A percentile compares a stretch with the other conserved stretches of the same genome.
Conservation (phyloP, 768 basidiomycete species). For the Podaxis sp. region DNA sequence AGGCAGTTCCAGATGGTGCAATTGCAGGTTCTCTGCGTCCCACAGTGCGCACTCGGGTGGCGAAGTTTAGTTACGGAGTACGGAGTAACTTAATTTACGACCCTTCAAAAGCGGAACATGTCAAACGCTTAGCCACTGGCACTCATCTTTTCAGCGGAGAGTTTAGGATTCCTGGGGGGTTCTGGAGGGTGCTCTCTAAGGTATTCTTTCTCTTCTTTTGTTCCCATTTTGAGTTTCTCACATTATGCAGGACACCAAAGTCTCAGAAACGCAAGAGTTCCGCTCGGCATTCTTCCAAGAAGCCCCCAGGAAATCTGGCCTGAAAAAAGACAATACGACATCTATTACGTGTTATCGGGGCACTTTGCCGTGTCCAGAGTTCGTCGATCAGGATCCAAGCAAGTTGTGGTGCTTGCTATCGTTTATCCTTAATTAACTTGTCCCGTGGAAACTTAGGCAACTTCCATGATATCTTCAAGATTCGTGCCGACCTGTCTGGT, state of each 20-base stretch:
- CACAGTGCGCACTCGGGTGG: slow-evolving; percentile 26
- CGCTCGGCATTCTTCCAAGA: slow-evolving; percentile 19
- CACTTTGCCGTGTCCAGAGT: slow-evolving; percentile 4
- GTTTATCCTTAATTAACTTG: not conserved
- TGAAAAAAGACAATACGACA: not conserved
- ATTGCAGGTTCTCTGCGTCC: slow-evolving; percentile 30
- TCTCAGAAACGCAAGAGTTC: slow-evolving; percentile 23
- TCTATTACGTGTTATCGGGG: slow-evolving; percentile 19
- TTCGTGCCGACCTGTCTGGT: slow-evolving; percentile 12
- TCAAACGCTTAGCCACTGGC: slow-evolving; percentile 14
- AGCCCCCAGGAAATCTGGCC: slow-evolving; percentile 7
- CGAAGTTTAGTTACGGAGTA: slow-evolving; percentile 26
- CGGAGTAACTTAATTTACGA: slow-evolving; percentile 21
- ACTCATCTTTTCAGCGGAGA: not conserved
- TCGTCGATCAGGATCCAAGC: slow-evolving; percentile 17
- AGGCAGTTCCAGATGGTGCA: slow-evolving; percentile 33
- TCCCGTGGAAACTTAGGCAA: not conserved
- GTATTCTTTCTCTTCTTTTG: not conserved
- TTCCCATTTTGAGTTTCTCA: not conserved
- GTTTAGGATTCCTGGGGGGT: slow-evolving; percentile 9
- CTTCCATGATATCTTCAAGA: slow-evolving; percentile 15
- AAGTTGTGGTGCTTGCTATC: not conserved
- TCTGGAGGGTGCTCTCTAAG: slow-evolving; percentile 8
- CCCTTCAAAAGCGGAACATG: slow-evolving; percentile 22
- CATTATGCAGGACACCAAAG: slow-evolving; percentile 18